These are phyloP conservation scores for Rhododendron williamsianum DNA, from an alignment of 148 eudicot genomes.

Conservation along the genomic window DNA sequence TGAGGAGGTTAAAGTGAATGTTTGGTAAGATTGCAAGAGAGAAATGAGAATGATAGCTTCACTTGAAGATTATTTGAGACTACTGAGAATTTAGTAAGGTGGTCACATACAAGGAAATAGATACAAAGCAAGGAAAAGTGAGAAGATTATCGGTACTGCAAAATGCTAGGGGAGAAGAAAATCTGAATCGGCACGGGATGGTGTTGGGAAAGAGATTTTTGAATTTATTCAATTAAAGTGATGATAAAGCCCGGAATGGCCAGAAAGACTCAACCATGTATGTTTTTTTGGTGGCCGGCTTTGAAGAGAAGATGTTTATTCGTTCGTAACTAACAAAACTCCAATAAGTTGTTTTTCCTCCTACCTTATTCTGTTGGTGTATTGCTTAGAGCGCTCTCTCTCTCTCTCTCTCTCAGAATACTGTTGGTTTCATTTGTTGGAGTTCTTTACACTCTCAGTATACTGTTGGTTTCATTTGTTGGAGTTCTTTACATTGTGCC, in stretches of 20 bases:
- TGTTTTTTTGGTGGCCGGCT: background rate
- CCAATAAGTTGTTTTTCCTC: background rate
- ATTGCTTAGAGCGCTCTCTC: background rate
- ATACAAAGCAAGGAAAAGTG: background rate
- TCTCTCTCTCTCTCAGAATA: too few relatives aligned
- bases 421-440: too few relatives aligned
- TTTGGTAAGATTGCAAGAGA: background rate
- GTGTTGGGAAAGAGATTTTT: background rate
- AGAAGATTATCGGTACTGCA: background rate
- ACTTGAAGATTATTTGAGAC: background rate
- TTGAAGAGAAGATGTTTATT: background rate
- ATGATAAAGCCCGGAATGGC: background rate
- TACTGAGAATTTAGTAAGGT: background rate
- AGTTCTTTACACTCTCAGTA: background rate
- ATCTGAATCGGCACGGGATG: background rate
- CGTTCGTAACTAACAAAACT: background rate
- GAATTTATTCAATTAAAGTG: background rate
- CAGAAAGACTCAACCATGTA: background rate
- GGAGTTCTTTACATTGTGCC: background rate
- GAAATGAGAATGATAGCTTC: background rate
- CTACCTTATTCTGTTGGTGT: background rate
- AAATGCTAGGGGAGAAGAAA: background rate
- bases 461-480: background rate
- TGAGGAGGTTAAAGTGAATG: background rate
- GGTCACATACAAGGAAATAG: background rate